phyloP scores from a whole-genome alignment of 768 basidiomycete species.

The Clitopilus hobsonii region DNA sequence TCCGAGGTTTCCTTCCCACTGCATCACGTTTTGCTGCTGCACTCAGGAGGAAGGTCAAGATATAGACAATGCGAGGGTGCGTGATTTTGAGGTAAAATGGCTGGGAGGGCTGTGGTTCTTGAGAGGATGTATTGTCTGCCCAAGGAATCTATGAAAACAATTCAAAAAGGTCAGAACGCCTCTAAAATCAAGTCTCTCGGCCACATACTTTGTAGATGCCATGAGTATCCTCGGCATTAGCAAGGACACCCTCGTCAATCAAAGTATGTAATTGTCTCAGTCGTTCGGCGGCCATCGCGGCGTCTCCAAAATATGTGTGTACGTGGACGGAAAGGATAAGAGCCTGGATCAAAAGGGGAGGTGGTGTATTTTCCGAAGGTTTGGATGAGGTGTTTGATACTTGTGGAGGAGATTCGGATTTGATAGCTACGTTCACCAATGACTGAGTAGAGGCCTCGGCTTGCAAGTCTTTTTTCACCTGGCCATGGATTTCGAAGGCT shows the following conservation, averaged over 20 bases:
- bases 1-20: conserved; percentile 69
- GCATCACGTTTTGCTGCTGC: conserved; percentile 66
- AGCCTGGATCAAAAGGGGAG: conserved; percentile 44
- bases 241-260: conserved; percentile 55
- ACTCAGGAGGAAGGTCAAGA: conserved; percentile 65
- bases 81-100: conserved; percentile 56
- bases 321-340: conserved; percentile 60
- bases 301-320: conserved; percentile 54
- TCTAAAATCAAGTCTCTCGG: conserved; percentile 16
- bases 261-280: conserved; percentile 60
- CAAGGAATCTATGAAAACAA: conserved; percentile 31
- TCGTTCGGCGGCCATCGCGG: conserved; percentile 41
- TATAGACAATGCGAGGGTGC: conserved; percentile 61
- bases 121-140: conserved; percentile 16
- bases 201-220: conserved; percentile 32
- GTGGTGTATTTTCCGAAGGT: conserved; percentile 17
- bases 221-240: conserved; percentile 2
- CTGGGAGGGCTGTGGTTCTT: conserved; percentile 9
- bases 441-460: background rate
- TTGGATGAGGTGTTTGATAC: background rate
- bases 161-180: background rate
- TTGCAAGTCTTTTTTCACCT: background rate
- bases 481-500: conserved; percentile 3
- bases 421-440: background rate
- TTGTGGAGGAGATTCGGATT: background rate